phyloP scores from a whole-genome alignment of 805 yeast species.

The Zygoascus flipseniorum region DNA sequence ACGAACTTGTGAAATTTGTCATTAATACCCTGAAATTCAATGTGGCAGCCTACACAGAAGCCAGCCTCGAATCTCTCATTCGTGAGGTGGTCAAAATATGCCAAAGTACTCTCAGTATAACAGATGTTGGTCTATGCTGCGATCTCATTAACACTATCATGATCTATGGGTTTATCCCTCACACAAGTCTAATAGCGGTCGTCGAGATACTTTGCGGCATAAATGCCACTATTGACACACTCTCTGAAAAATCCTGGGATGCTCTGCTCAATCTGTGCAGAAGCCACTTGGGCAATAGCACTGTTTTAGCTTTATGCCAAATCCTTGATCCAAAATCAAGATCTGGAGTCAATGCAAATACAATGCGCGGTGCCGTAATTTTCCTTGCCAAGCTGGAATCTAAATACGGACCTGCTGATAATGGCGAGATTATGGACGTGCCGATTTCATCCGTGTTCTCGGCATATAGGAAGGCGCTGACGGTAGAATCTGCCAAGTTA shows the following conservation, averaged over 20 bases:
- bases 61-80: slow-evolving; percentile 30
- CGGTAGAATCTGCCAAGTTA: slow-evolving; percentile 32
- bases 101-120: slow-evolving; percentile 31
- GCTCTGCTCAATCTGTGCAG: slow-evolving; percentile 32
- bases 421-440: slow-evolving; percentile 21
- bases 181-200: slow-evolving; percentile 28
- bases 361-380: slow-evolving; percentile 32
- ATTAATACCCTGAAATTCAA: slow-evolving; percentile 42
- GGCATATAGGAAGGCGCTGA: slow-evolving; percentile 28
- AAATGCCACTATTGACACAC: slow-evolving; percentile 30
- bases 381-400: slow-evolving; percentile 23
- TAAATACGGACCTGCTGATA: slow-evolving; percentile 17
- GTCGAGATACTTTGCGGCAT: slow-evolving; percentile 42
- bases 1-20: slow-evolving; percentile 31
- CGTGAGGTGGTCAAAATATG: slow-evolving; percentile 32
- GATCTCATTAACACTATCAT: slow-evolving; percentile 37
- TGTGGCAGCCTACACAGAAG: slow-evolving; percentile 37
- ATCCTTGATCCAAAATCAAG: slow-evolving; percentile 23
- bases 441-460: slow-evolving; percentile 28
- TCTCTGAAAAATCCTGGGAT: slow-evolving; percentile 32
- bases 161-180: slow-evolving; percentile 41
- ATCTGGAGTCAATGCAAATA: slow-evolving; percentile 18
- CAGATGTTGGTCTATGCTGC: slow-evolving; percentile 33
- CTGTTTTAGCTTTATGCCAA: slow-evolving; percentile 26
- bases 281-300: slow-evolving; percentile 32